Conservation (phyloP, 164 flowering plant species). For the Vitis riparia region DNA sequence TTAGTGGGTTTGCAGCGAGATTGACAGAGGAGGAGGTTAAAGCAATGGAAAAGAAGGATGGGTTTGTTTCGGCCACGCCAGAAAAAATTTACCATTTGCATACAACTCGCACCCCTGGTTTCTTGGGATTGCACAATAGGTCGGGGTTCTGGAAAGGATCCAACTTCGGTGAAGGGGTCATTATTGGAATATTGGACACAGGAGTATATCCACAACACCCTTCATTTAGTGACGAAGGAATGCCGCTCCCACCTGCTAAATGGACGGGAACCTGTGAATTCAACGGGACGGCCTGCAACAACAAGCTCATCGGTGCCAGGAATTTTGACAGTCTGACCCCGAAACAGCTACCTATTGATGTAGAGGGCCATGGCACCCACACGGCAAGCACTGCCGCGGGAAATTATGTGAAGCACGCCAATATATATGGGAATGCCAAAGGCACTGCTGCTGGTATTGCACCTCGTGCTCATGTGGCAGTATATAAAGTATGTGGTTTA, state of each 20-base stretch:
- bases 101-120: slow-evolving; percentile 29
- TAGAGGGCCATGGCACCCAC: slow-evolving; percentile 29
- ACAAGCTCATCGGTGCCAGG: slow-evolving; percentile 23
- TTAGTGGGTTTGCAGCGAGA: slow-evolving; percentile 32
- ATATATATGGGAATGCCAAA: slow-evolving; percentile 17
- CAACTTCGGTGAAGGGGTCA: slow-evolving; percentile 15
- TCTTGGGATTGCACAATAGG: slow-evolving; percentile 18
- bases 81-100: slow-evolving; percentile 15
- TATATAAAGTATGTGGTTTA: slow-evolving; percentile 26
- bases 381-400: slow-evolving; percentile 35
- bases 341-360: slow-evolving; percentile 11
- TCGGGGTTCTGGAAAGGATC: slow-evolving; percentile 18
- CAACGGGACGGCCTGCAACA: slow-evolving; percentile 12
- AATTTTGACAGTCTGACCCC: background rate
- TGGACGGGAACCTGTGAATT: slow-evolving; percentile 30
- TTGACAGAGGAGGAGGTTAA: slow-evolving; percentile 20
- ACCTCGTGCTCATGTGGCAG: slow-evolving; percentile 31
- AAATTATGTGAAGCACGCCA: slow-evolving; percentile 17
- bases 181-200: slow-evolving; percentile 25
- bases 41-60: slow-evolving; percentile 20
- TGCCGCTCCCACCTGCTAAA: slow-evolving; percentile 26
- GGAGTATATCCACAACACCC: slow-evolving; percentile 26
- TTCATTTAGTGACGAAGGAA: slow-evolving; percentile 20
- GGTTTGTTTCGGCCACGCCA: slow-evolving; percentile 23
- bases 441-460: slow-evolving; percentile 35